A percentile compares a stretch with the other conserved stretches of the same genome.
These are phyloP conservation scores for Vinca minor DNA, from an alignment of 257 asterid species.

Conservation along the genomic window DNA sequence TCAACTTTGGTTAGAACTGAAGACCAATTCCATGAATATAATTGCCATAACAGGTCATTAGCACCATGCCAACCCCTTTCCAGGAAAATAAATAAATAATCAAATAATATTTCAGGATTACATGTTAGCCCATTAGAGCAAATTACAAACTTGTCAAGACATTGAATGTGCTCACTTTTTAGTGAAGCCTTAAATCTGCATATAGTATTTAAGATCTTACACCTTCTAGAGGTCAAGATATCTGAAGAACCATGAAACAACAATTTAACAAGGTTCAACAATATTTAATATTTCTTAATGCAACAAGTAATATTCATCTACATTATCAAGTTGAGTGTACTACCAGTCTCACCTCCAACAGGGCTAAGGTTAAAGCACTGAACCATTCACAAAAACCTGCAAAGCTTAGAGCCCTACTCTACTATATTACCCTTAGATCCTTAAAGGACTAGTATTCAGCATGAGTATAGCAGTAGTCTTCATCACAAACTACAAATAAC, in stretches of 20 bases:
- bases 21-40: neutral
- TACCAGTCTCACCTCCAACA: neutral
- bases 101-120: too few species aligned
- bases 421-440: neutral
- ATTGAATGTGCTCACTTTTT: too few species aligned
- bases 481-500: too few species aligned
- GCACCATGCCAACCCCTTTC: neutral
- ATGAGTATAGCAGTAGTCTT: neutral
- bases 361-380: neutral
- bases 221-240: neutral
- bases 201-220: neutral
- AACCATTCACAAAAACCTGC: neutral
- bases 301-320: too few species aligned
- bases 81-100: too few species aligned
- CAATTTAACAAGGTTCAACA: neutral
- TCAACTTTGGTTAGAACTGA: neutral
- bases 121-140: neutral
- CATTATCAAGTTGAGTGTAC: neutral
- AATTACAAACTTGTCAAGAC: neutral
- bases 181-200: neutral
- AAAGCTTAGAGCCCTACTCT: neutral
- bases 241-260: neutral
- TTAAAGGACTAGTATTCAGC: neutral
- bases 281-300: neutral
- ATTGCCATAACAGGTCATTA: neutral